Evolutionary conservation across 164 flowering plant genomes (phyloP).

Genomic region (Liriodendron chinense): DNA sequence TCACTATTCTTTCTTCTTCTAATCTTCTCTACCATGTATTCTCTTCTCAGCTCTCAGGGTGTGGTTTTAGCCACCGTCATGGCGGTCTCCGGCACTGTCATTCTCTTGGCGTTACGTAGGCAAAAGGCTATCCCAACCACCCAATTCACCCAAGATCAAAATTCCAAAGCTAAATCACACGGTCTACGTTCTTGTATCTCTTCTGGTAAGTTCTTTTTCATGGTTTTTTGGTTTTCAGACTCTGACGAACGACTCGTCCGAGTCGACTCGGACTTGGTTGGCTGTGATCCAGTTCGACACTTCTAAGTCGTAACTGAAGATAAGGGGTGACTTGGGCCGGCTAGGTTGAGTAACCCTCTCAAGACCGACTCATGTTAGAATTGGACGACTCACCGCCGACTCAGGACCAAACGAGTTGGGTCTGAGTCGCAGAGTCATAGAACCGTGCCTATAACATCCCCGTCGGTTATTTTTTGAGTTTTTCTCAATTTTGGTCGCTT

Average conservation of each 20-base stretch:
- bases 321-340: no score
- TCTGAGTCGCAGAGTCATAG: no score
- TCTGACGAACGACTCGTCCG: no score
- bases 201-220: slow-evolving; percentile 40
- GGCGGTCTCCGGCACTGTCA: slow-evolving; percentile 66
- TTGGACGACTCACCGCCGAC: no score
- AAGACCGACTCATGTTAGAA: no score
- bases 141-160: slow-evolving; percentile 9
- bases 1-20: not conserved
- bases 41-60: slow-evolving; percentile 49
- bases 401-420: no score
- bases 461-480: not conserved
- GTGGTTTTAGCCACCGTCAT: slow-evolving; percentile 70
- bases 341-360: no score
- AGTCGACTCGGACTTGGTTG: no score
- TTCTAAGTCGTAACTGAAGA: no score
- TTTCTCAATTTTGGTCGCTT: slow-evolving; percentile 1
- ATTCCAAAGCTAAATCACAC: slow-evolving; percentile 9
- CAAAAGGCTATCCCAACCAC: slow-evolving; percentile 35
- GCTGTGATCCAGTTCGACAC: no score
- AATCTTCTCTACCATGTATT: slow-evolving; percentile 34
- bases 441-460: not conserved
- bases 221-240: not conserved
- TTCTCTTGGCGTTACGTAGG: slow-evolving; percentile 51
- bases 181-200: slow-evolving; percentile 52